Base-by-base conservation (phyloP, 176 grass and related monocot genomes). In the Oryza rufipogon region DNA sequence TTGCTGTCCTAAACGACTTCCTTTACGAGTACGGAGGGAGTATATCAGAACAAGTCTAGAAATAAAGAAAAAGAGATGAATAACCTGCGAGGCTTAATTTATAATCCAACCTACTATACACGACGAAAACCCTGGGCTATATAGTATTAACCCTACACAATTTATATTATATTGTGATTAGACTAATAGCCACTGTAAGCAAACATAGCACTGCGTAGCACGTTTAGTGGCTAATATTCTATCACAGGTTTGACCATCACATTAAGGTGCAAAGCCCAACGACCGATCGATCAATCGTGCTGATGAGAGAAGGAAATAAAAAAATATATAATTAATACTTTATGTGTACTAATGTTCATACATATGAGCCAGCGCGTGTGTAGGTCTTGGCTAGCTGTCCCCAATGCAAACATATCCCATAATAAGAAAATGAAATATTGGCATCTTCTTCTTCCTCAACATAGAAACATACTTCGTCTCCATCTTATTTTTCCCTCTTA, bases 121-220 rank as follows among this genome's bases (percentile, higher is more conserved):
- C 7, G 20, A 22, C 56, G 19, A 61, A 61, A 22, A 61, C 20
- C 6, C 1, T 61, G 20, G 56, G 56, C 56, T 19, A 54, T 54
- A 54, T 54, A 11, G 42, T 44, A 61, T 20, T 14, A 56, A 56
- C 5, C 15, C 52, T 17, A 5, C 16, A 1, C 30, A 32, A 32
- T 32, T 2, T 32, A 32, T 58, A 58, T 7, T 58, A 58, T 58
- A 58, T 58, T 58, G 14, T 58, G 54, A 58, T 58, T 58, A 58
- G 54, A 58, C 1, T 58, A 56, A 20, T 56, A 56, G 52, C 52
- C 52, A 56, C 52, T 56, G 11, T 63, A 63, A 63, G 19, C 56
- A 61, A 61, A 54, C 68, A 45, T 46, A 74, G 70, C 26, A 48
- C 34, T 83, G 61, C 39, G 73, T 74, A 65, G 81, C 81, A 83